phyloP scores from a whole-genome alignment of 1,139 yeast genomes.

The Pichia sp. region DNA sequence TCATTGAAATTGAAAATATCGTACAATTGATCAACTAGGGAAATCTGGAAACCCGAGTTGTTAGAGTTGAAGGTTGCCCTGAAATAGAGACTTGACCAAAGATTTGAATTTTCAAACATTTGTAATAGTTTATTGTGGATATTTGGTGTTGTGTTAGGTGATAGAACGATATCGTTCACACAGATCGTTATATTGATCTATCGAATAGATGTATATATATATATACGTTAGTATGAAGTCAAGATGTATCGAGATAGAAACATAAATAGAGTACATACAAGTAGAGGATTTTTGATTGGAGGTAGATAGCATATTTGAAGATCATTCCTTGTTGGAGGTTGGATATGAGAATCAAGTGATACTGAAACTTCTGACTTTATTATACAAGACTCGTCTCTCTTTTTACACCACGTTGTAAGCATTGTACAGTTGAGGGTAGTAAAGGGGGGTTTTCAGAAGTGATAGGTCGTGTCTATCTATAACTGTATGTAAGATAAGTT shows the following conservation, averaged over 20 bases:
- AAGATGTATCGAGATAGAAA: too few species aligned
- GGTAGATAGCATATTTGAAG: conserved; percentile 2
- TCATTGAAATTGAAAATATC: conserved; percentile 4
- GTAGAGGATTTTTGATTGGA: conserved; percentile 2
- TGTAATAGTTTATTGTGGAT: background rate
- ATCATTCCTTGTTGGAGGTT: background rate
- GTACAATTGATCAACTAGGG: conserved; percentile 7
- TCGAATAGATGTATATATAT: background rate
- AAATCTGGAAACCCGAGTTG: background rate
- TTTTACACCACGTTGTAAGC: background rate
- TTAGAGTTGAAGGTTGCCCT: background rate
- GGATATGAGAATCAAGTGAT: background rate
- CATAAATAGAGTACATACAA: too few species aligned
- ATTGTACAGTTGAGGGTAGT: background rate
- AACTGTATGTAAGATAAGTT: too few species aligned
- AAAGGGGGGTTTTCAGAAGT: too few species aligned
- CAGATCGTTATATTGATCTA: conserved; percentile 1
- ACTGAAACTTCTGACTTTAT: background rate
- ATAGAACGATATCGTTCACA: conserved; percentile 1
- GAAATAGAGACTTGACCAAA: conserved; percentile 5
- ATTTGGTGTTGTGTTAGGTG: conserved; percentile 6
- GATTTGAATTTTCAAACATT: conserved; percentile 7
- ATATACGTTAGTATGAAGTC: background rate
- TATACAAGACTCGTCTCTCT: background rate
- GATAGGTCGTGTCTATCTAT: too few species aligned